These are phyloP conservation scores for Penicillium psychrofluorescens DNA, from an alignment of 495 filamentous ascomycete genomes.

Conservation along the genomic window DNA sequence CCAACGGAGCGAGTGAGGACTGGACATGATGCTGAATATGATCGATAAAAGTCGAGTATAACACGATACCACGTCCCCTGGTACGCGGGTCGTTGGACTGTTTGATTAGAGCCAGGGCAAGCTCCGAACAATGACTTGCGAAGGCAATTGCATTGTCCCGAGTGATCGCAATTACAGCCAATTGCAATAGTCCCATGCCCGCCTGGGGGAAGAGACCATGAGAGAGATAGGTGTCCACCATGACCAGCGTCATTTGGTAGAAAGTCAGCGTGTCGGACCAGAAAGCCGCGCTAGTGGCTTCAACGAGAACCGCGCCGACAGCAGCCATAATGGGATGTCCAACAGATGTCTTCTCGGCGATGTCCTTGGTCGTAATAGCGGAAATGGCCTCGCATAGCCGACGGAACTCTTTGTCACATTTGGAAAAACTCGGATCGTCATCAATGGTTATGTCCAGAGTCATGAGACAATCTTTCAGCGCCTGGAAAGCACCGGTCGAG, in stretches of 20 bases:
- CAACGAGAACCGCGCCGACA: constrained; percentile 61
- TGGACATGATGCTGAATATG: constrained; percentile 1
- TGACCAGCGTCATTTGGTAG: constrained; percentile 61
- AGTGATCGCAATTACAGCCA: constrained; percentile 63
- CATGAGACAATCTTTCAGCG: neutral
- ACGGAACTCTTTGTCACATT: constrained; percentile 1
- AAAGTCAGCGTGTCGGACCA: constrained; percentile 68
- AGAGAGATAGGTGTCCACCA: constrained; percentile 53
- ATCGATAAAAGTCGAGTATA: constrained; percentile 1
- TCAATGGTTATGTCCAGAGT: neutral
- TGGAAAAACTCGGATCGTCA: neutral
- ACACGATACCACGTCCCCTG: neutral
- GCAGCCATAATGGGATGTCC: constrained; percentile 24
- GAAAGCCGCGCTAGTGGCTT: constrained; percentile 65
- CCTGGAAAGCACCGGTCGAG: constrained; percentile 1
- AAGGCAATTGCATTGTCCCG: constrained; percentile 66
- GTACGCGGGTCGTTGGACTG: neutral
- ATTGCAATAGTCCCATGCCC: constrained; percentile 37
- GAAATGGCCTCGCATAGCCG: constrained; percentile 4
- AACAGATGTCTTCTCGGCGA: constrained; percentile 23
- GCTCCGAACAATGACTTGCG: constrained; percentile 16
- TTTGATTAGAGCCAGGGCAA: constrained; percentile 1
- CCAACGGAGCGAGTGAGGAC: neutral
- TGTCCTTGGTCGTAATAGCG: neutral
- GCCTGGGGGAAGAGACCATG: too few relatives aligned